Evolutionary conservation across 2,329 filamentous ascomycete genomes (phyloP).

Genomic region (Metarhizium rileyi): DNA sequence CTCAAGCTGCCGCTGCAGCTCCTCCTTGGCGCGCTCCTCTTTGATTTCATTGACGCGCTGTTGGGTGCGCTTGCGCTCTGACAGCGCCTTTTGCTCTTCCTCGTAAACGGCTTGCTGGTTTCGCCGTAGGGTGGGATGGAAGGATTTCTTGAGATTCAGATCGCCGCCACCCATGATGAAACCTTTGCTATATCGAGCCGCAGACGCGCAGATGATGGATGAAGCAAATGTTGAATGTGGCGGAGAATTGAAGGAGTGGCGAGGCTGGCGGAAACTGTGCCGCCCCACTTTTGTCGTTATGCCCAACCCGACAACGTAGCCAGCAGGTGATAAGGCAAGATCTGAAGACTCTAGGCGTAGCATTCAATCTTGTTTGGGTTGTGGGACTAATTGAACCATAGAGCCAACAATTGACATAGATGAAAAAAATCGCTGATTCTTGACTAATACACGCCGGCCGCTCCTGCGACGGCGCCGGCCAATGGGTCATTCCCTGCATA

Average conservation of each 20-base stretch:
- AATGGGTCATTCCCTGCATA: not conserved
- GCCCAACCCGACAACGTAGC: no score
- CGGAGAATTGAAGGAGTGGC: not conserved
- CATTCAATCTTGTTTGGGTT: no score
- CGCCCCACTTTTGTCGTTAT: conserved; percentile 3
- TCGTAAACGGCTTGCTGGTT: conserved; percentile 89
- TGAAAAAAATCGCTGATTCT: not conserved
- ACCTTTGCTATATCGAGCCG: conserved; percentile 2
- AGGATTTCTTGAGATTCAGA: conserved; percentile 91
- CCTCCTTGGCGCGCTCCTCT: conserved; percentile 86
- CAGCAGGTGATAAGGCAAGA: no score
- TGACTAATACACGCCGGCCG: not conserved
- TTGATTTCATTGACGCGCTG: conserved; percentile 87
- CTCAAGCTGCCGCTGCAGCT: conserved; percentile 83
- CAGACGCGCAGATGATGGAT: not conserved
- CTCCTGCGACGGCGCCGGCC: no score
- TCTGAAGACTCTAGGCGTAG: no score
- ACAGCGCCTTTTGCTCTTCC: conserved; percentile 83
- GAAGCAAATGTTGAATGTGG: not conserved
- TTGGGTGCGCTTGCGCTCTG: conserved; percentile 89
- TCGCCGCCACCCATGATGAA: conserved; percentile 82
- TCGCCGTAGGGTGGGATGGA: conserved; percentile 82
- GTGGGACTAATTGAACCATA: no score
- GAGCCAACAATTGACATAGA: no score
- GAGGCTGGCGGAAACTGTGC: not conserved